Conservation (phyloP, 1,139 yeast species). For the Kodamaea suecica region DNA sequence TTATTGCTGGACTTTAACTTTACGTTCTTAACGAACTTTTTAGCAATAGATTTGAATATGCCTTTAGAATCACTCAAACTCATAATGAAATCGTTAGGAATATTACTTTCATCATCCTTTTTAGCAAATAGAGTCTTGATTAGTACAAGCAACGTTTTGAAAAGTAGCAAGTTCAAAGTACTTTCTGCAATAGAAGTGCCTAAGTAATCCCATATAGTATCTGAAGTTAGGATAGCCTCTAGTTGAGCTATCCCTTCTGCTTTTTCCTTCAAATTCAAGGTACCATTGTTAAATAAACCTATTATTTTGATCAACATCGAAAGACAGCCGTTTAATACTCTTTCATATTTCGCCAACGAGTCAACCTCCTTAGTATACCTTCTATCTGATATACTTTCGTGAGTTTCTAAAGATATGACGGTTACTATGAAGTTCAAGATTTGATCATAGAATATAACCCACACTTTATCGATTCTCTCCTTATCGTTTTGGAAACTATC, state of each 20-base stretch:
- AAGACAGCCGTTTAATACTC: constrained; percentile 55
- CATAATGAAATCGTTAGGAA: constrained; percentile 14
- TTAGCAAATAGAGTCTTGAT: constrained; percentile 23
- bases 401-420: constrained; percentile 53
- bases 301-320: constrained; percentile 47
- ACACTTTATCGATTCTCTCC: constrained; percentile 57
- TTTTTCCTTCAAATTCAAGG: constrained; percentile 8
- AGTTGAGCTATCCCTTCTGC: constrained; percentile 25
- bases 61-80: constrained; percentile 20
- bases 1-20: constrained; percentile 33
- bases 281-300: constrained; percentile 17
- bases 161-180: constrained; percentile 42
- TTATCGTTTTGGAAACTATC: constrained; percentile 57
- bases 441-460: constrained; percentile 56
- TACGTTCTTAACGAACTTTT: constrained; percentile 50
- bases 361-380: constrained; percentile 69
- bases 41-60: constrained; percentile 45
- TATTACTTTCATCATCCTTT: constrained; percentile 6
- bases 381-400: constrained; percentile 69
- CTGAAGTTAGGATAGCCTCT: constrained; percentile 24
- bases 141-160: constrained; percentile 42
- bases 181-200: constrained; percentile 22
- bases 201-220: constrained; percentile 45
- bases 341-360: constrained; percentile 59
- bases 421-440: constrained; percentile 55